Evolutionary conservation across 148 eudicot species (phyloP).

Genomic region (Chenopodium album): DNA sequence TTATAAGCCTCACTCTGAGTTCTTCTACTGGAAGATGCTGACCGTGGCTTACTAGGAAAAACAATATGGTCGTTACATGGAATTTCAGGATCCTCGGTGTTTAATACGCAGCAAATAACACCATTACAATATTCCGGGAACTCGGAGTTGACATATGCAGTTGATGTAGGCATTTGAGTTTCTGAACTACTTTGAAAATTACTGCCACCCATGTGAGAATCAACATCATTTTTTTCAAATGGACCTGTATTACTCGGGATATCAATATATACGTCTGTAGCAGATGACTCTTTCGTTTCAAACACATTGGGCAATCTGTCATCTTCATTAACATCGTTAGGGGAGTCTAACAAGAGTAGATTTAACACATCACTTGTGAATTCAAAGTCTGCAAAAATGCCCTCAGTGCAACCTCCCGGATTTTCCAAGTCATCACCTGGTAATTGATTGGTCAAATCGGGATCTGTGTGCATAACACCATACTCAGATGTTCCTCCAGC

Average conservation of each 20-base stretch:
- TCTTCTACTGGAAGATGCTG: slow-evolving; percentile 29
- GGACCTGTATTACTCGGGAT: slow-evolving; percentile 28
- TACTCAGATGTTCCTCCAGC: slow-evolving; percentile 31
- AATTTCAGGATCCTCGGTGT: slow-evolving; percentile 74
- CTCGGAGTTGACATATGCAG: slow-evolving; percentile 32
- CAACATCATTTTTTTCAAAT: slow-evolving; percentile 25
- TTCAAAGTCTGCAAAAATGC: slow-evolving; percentile 33
- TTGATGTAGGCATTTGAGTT: slow-evolving; percentile 33
- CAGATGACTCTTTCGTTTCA: slow-evolving; percentile 35
- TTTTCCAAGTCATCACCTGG: slow-evolving; percentile 28
- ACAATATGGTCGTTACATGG: slow-evolving; percentile 78
- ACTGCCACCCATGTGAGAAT: slow-evolving; percentile 17
- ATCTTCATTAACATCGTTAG: slow-evolving; percentile 35
- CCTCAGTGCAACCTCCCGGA: slow-evolving; percentile 33
- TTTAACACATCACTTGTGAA: slow-evolving; percentile 36
- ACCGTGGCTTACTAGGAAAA: slow-evolving; percentile 44
- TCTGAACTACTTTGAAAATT: slow-evolving; percentile 22
- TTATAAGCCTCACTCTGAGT: slow-evolving; percentile 32
- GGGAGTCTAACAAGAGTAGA: slow-evolving; percentile 49
- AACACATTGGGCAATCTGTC: slow-evolving; percentile 28
- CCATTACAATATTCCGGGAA: slow-evolving; percentile 42
- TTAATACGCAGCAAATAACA: slow-evolving; percentile 55
- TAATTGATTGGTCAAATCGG: slow-evolving; percentile 30
- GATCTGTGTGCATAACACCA: slow-evolving; percentile 26
- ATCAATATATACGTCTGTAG: slow-evolving; percentile 26